Evolutionary conservation across 495 filamentous ascomycete genomes (phyloP).

Genomic region (Hypoxylon cercidicola): DNA sequence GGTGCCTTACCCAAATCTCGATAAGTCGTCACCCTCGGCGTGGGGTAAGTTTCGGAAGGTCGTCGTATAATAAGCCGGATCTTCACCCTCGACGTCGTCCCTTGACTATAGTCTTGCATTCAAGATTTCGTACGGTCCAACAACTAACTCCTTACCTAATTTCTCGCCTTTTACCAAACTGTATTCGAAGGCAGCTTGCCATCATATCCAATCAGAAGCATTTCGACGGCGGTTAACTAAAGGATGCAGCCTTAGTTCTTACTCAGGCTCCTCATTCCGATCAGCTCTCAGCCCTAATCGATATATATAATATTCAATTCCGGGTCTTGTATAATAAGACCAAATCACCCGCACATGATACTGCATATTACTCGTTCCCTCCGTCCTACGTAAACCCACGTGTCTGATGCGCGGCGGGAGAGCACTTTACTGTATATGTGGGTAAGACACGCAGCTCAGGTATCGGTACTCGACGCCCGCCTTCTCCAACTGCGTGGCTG

Average conservation of each 20-base stretch:
- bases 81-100: background rate
- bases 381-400: constrained; percentile 34
- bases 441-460: constrained; percentile 20
- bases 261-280: constrained; percentile 11
- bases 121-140: background rate
- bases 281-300: no score
- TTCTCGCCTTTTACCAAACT: background rate
- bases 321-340: no score
- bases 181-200: background rate
- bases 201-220: constrained; percentile 16
- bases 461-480: constrained; percentile 18
- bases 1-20: constrained; percentile 9
- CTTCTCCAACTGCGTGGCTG: constrained; percentile 11
- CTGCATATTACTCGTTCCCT: constrained; percentile 27
- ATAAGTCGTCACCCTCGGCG: constrained; percentile 15
- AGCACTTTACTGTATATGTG: constrained; percentile 22
- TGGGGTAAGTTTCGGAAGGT: constrained; percentile 5
- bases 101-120: background rate
- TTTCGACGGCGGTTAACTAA: constrained; percentile 2
- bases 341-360: constrained; percentile 22
- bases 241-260: constrained; percentile 10
- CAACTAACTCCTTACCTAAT: background rate
- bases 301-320: no score
- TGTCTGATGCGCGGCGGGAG: constrained; percentile 37
- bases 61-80: constrained; percentile 11